Conservation (phyloP, 148 eudicot genomes). For the Diospyros lotus region DNA sequence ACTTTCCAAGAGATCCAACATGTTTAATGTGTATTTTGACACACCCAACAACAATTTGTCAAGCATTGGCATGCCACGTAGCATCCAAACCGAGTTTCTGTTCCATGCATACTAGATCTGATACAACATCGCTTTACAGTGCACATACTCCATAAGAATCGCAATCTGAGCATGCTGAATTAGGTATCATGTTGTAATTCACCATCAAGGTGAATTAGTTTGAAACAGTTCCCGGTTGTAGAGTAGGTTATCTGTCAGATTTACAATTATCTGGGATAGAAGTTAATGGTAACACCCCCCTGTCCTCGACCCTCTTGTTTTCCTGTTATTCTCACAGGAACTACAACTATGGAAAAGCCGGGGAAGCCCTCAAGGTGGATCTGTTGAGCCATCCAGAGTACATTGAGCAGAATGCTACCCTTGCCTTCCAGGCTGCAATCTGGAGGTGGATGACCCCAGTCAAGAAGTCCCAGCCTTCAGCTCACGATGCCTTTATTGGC, state of each 20-base stretch:
- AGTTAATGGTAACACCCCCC: not conserved
- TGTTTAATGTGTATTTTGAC: too few species aligned
- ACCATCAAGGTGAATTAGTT: not conserved
- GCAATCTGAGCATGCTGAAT: not conserved
- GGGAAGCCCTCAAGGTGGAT: conserved; percentile 61
- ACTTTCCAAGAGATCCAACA: too few species aligned
- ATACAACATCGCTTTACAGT: too few species aligned
- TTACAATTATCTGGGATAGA: not conserved
- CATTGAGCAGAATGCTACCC: conserved; percentile 81
- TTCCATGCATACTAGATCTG: too few species aligned
- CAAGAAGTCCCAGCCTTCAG: conserved; percentile 67
- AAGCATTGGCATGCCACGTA: too few species aligned
- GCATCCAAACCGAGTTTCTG: too few species aligned
- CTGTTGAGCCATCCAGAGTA: conserved; percentile 74
- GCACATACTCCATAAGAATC: not conserved
- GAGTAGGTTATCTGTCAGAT: not conserved
- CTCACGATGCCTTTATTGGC: conserved; percentile 64
- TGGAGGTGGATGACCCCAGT: conserved; percentile 74
- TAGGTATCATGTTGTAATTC: not conserved
- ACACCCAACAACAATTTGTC: too few species aligned
- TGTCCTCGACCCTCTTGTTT: not conserved
- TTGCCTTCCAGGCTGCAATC: conserved; percentile 83
- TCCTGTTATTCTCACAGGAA: conserved; percentile 40
- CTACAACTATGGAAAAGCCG: conserved; percentile 64
- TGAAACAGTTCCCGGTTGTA: not conserved